phyloP scores from a whole-genome alignment of 1,284 basidiomycete genomes.

The Papiliotrema nemorosa region DNA sequence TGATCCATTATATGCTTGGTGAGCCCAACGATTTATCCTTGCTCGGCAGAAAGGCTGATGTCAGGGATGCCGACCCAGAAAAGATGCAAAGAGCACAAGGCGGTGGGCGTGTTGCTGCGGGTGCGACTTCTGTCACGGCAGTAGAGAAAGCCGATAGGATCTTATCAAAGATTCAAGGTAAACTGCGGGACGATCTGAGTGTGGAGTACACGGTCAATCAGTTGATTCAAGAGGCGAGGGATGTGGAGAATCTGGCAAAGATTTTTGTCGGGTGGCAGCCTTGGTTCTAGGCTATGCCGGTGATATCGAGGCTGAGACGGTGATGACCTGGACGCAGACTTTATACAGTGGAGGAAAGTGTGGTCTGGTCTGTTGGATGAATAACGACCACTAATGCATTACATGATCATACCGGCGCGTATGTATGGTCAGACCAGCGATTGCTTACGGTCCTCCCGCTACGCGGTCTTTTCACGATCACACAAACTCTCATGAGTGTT shows the following conservation, averaged over 20 bases:
- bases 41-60: slow-evolving; percentile 39
- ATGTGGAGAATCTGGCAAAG: slow-evolving; percentile 67
- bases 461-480: too few relatives aligned
- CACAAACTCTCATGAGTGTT: too few relatives aligned
- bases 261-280: slow-evolving; percentile 63
- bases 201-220: slow-evolving; percentile 93
- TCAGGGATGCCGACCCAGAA: slow-evolving; percentile 60
- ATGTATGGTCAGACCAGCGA: too few relatives aligned
- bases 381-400: too few relatives aligned
- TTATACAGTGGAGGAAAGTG: too few relatives aligned
- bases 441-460: too few relatives aligned
- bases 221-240: slow-evolving; percentile 83
- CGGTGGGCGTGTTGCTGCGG: slow-evolving; percentile 17
- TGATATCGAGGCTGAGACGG: background rate
- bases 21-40: slow-evolving; percentile 28
- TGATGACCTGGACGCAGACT: too few relatives aligned
- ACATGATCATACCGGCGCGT: too few relatives aligned
- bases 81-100: slow-evolving; percentile 49
- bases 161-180: slow-evolving; percentile 68
- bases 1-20: slow-evolving; percentile 93
- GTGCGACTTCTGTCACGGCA: slow-evolving; percentile 50
- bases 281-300: slow-evolving; percentile 7
- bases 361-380: too few relatives aligned
- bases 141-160: slow-evolving; percentile 89
- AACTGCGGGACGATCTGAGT: slow-evolving; percentile 78